A percentile compares a stretch with the other conserved stretches of the same genome.
Evolutionary conservation across 192 early-diverging fungal genomes (phyloP).

Genomic region (Borealophlyctis nickersoniae): DNA sequence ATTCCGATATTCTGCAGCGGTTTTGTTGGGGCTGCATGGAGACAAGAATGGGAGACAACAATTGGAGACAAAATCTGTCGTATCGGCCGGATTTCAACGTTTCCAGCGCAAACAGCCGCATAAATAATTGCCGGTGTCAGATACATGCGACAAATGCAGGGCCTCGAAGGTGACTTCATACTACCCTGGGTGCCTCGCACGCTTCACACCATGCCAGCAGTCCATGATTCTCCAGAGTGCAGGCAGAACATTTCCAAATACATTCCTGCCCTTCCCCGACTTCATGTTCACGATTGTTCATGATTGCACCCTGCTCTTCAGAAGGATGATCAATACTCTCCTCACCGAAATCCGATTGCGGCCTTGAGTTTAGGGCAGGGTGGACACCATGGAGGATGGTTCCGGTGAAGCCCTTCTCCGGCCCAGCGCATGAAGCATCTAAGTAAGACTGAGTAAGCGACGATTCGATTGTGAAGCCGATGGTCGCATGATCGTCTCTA

Average conservation of each 20-base stretch:
- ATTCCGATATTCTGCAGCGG: too few species aligned
- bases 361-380: background rate
- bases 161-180: too few species aligned
- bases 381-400: background rate
- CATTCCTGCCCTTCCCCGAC: background rate
- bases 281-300: background rate
- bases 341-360: background rate
- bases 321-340: background rate
- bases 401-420: background rate
- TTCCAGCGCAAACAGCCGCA: too few species aligned
- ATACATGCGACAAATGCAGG: too few species aligned
- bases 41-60: too few species aligned
- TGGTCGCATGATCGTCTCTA: background rate
- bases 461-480: background rate
- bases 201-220: background rate
- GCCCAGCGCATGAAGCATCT: too few species aligned
- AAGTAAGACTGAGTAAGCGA: too few species aligned
- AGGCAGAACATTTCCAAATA: background rate
- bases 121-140: too few species aligned
- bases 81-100: too few species aligned
- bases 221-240: background rate
- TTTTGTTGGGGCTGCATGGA: too few species aligned
- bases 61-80: too few species aligned
- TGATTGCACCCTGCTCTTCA: background rate
- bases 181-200: background rate